Percentiles rank a stretch among this genome's conserved stretches.
phyloP scores from a whole-genome alignment of 345 rosid genomes.

The Arabis alpina region DNA sequence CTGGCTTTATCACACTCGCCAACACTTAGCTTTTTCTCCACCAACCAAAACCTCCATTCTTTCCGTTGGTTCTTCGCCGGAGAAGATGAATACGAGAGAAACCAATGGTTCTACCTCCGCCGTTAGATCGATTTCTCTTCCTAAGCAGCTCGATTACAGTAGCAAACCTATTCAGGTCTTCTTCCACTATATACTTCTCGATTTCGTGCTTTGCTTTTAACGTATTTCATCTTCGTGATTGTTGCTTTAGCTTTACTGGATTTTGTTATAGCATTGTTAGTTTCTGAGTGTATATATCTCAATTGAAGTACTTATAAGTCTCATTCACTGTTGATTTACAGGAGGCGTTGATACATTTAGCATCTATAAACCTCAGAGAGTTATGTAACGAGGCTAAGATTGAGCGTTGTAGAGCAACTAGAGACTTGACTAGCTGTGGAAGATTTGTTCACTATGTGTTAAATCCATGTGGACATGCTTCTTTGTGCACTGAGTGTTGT shows the following conservation, averaged over 20 bases:
- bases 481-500: constrained; percentile 83
- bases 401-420: constrained; percentile 90
- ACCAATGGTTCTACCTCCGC: constrained; percentile 38
- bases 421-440: constrained; percentile 91
- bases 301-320: background rate
- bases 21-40: background rate
- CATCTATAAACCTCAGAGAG: constrained; percentile 72
- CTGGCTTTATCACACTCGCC: constrained; percentile 27
- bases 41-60: constrained; percentile 1
- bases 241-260: constrained; percentile 7
- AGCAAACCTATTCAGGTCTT: constrained; percentile 42
- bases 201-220: background rate
- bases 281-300: background rate
- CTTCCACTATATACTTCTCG: background rate
- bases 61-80: constrained; percentile 4
- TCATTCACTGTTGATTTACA: constrained; percentile 41
- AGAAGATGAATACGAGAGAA: constrained; percentile 26
- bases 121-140: constrained; percentile 33
- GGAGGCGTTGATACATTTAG: constrained; percentile 89
- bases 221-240: constrained; percentile 5
- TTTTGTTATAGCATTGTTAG: constrained; percentile 17
- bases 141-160: constrained; percentile 33
- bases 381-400: constrained; percentile 82
- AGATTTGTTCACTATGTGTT: constrained; percentile 68
- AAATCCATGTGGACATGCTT: constrained; percentile 89